Conservation (phyloP, 768 basidiomycete species). For the Rhodotorula toruloides region DNA sequence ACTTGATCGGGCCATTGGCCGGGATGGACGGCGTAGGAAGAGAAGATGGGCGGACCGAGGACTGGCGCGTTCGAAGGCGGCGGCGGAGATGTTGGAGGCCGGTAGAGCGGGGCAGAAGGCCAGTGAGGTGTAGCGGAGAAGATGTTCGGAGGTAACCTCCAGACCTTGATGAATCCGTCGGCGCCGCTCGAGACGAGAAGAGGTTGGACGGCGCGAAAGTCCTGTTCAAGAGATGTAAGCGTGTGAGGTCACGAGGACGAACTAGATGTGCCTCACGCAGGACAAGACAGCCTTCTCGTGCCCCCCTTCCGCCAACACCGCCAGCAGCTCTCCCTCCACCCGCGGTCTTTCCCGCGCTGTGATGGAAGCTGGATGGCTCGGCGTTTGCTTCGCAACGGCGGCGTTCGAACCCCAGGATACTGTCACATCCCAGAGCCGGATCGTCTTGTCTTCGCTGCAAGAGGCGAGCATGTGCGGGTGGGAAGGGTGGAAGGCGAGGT, state of each 20-base stretch:
- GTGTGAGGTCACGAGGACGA: no score
- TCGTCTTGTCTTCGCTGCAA: conserved; percentile 11
- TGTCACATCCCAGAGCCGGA: conserved; percentile 15
- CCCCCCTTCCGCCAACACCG: background rate
- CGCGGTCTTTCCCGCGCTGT: background rate
- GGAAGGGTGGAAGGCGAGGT: conserved; percentile 12
- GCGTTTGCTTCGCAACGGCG: background rate
- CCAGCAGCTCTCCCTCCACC: conserved; percentile 23
- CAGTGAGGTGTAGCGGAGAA: conserved; percentile 6
- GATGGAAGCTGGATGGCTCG: background rate
- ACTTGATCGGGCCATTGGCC: conserved; percentile 21
- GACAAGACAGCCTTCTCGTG: conserved; percentile 4
- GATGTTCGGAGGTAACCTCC: conserved; percentile 1
- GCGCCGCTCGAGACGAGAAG: conserved; percentile 10
- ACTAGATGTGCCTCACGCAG: background rate
- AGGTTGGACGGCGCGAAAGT: conserved; percentile 8
- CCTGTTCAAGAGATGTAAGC: background rate
- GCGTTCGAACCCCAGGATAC: conserved; percentile 11
- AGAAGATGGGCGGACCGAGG: conserved; percentile 12
- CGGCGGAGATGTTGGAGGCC: background rate
- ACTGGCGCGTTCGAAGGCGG: background rate
- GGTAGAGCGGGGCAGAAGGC: background rate
- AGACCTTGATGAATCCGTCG: conserved; percentile 17
- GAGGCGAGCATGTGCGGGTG: conserved; percentile 22
- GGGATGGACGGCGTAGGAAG: conserved; percentile 11